Conservation (phyloP, 441 rosid genomes). For the Brassica hybrid region DNA sequence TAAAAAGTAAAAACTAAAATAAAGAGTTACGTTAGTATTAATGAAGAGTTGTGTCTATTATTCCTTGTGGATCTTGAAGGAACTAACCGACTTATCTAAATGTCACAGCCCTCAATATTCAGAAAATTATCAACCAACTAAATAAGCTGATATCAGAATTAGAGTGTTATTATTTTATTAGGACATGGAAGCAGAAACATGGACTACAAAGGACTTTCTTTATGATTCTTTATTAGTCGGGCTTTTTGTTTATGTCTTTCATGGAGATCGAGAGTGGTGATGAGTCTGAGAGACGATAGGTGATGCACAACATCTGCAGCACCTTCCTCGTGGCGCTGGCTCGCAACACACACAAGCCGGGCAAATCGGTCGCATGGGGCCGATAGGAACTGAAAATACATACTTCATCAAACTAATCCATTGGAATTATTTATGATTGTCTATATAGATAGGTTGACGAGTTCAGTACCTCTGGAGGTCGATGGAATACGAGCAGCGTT, state of each 20-base stretch:
- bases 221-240: slow-evolving; percentile 1
- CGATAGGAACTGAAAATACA: slow-evolving; percentile 18
- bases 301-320: slow-evolving; percentile 44
- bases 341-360: slow-evolving; percentile 39
- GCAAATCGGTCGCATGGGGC: slow-evolving; percentile 32
- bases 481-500: slow-evolving; percentile 29
- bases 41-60: neutral
- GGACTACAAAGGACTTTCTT: slow-evolving; percentile 10
- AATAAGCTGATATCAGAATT: neutral
- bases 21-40: neutral
- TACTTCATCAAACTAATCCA: neutral
- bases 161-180: neutral
- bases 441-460: neutral
- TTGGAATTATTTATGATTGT: neutral
- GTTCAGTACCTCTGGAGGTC: slow-evolving; percentile 24
- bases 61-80: neutral
- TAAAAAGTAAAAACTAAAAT: too few relatives aligned
- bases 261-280: slow-evolving; percentile 31
- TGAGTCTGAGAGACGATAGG: slow-evolving; percentile 29
- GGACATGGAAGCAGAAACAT: slow-evolving; percentile 19
- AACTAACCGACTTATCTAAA: neutral
- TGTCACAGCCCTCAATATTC: neutral
- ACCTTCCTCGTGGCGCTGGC: slow-evolving; percentile 27
- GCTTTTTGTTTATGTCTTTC: slow-evolving; percentile 7
- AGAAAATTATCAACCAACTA: neutral